These are phyloP conservation scores for Tympanopsis confertula DNA, from an alignment of 2,329 filamentous ascomycete species.

Conservation along the genomic window DNA sequence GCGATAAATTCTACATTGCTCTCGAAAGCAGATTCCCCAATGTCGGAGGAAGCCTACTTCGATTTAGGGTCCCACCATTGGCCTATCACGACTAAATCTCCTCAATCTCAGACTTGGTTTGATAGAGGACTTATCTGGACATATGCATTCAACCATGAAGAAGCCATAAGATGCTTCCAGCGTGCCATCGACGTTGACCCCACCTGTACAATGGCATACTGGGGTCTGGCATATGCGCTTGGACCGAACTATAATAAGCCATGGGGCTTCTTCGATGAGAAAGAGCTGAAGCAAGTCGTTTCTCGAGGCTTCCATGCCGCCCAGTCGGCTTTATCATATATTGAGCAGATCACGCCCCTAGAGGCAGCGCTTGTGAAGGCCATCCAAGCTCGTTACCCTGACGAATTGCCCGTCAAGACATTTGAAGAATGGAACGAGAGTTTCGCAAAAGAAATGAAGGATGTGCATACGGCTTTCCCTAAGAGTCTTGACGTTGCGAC, in stretches of 20 bases:
- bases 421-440: conserved; percentile 40
- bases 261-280: conserved; percentile 58
- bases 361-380: conserved; percentile 56
- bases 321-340: conserved; percentile 25
- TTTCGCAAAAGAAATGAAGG: conserved; percentile 51
- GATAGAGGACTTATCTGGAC: conserved; percentile 21
- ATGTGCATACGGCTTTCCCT: conserved; percentile 36
- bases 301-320: conserved; percentile 32
- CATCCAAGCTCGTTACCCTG: conserved; percentile 48
- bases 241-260: conserved; percentile 40
- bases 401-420: conserved; percentile 31
- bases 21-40: not conserved
- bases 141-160: conserved; percentile 26
- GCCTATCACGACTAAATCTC: conserved; percentile 12
- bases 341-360: conserved; percentile 25
- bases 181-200: conserved; percentile 18
- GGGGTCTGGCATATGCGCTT: conserved; percentile 15
- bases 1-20: no score
- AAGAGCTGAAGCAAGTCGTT: conserved; percentile 41
- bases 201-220: conserved; percentile 23
- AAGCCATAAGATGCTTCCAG: conserved; percentile 21
- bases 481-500: conserved; percentile 52
- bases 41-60: not conserved
- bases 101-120: conserved; percentile 22
- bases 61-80: conserved; percentile 3